Conservation (phyloP, 2,329 filamentous ascomycete species). For the Sordariomycetes sp. region DNA sequence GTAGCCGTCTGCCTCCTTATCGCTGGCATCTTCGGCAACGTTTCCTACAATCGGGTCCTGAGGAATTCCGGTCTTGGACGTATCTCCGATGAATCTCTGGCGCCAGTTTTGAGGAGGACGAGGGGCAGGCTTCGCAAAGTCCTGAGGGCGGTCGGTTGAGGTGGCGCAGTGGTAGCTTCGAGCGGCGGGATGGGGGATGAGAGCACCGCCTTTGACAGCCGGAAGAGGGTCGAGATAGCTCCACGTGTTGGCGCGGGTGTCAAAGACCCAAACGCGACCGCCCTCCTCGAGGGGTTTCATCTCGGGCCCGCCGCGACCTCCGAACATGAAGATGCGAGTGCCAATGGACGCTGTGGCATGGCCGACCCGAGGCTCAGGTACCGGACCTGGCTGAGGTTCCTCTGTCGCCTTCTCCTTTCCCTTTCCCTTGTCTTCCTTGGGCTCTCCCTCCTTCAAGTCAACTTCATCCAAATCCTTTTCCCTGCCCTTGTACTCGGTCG, state of each 20-base stretch:
- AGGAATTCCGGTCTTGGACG: conserved; percentile 44
- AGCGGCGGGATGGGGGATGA: conserved; percentile 42
- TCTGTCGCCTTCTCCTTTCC: conserved; percentile 25
- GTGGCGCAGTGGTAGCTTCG: conserved; percentile 64
- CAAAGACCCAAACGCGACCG: conserved; percentile 69
- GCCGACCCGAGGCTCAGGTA: conserved; percentile 63
- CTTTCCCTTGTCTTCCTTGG: conserved; percentile 19
- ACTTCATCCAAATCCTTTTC: conserved; percentile 4
- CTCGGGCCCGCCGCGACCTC: conserved; percentile 61
- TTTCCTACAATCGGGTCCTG: conserved; percentile 49
- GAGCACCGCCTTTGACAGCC: conserved; percentile 29
- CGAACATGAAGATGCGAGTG: conserved; percentile 69
- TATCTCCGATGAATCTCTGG: conserved; percentile 47
- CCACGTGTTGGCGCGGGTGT: conserved; percentile 58
- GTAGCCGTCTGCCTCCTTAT: conserved; percentile 52
- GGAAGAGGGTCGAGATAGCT: conserved; percentile 48
- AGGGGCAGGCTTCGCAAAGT: conserved; percentile 27
- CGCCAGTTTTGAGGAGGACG: conserved; percentile 37
- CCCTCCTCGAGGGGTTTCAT: conserved; percentile 65
- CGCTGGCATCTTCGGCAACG: conserved; percentile 47
- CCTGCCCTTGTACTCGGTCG: conserved; percentile 4
- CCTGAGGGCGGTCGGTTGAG: conserved; percentile 46
- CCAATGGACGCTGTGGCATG: conserved; percentile 61
- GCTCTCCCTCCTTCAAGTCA: not conserved
- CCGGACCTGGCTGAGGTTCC: conserved; percentile 21